Conservation (phyloP, 306 rosid species). For the Cucurbita moschata region DNA sequence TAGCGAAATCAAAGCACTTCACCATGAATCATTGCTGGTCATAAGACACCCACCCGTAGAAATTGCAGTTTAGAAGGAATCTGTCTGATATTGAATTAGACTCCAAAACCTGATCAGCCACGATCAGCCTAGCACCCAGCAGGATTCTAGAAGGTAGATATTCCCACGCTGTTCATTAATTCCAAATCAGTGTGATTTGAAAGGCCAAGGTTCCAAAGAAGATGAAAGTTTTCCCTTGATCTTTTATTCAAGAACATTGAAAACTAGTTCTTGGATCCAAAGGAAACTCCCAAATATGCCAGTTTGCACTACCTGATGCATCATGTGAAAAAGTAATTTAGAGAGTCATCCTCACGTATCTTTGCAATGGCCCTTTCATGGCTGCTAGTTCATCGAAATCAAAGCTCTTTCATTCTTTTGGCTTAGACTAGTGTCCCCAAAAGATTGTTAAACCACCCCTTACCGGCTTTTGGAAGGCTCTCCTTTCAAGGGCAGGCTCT, state of each 20-base stretch:
- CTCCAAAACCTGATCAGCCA: too few species aligned
- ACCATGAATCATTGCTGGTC: too few species aligned
- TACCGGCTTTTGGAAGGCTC: neutral
- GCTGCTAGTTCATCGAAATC: neutral
- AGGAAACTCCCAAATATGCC: neutral
- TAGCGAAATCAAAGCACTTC: neutral
- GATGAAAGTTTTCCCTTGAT: neutral
- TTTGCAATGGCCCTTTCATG: neutral
- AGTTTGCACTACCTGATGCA: neutral
- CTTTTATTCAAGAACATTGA: too few species aligned
- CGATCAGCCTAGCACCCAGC: too few species aligned
- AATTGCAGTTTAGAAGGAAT: too few species aligned
- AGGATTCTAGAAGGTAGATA: too few species aligned
- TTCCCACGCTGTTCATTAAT: neutral
- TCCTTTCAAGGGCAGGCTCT: neutral
- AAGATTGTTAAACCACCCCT: neutral
- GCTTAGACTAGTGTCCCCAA: neutral
- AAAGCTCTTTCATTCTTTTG: neutral
- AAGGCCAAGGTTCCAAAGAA: neutral
- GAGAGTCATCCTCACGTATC: neutral
- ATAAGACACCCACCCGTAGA: too few species aligned
- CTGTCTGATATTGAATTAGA: too few species aligned
- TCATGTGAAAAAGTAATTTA: neutral
- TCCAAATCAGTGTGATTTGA: neutral
- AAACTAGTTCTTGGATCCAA: neutral